A percentile compares a stretch with the other conserved stretches of the same genome.
Evolutionary conservation across 2,329 filamentous ascomycete genomes (phyloP).

Genomic region (Pseudogymnoascus sp.): DNA sequence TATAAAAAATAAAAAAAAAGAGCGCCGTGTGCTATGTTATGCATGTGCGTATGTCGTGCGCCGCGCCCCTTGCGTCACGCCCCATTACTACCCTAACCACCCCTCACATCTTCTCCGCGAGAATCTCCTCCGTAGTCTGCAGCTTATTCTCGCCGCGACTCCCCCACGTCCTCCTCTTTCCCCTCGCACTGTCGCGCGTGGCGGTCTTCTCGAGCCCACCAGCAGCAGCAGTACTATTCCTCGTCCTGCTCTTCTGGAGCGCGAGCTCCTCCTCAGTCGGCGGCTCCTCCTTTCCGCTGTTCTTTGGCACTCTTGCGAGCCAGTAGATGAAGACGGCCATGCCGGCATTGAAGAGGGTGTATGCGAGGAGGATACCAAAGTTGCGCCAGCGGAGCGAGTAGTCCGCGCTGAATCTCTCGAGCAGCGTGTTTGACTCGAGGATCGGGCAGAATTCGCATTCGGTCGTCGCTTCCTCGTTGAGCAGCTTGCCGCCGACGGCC

Average conservation of each 20-base stretch:
- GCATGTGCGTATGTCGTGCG: neutral
- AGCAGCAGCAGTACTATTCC: neutral
- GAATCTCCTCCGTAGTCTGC: neutral
- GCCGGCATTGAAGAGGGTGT: constrained; percentile 45
- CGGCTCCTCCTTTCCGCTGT: constrained; percentile 14
- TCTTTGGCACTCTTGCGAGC: constrained; percentile 39
- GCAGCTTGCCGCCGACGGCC: constrained; percentile 44
- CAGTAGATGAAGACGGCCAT: constrained; percentile 47
- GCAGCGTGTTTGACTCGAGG: constrained; percentile 42
- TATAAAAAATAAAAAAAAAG: neutral
- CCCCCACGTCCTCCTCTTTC: neutral
- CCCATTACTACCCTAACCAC: neutral
- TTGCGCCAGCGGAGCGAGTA: constrained; percentile 59
- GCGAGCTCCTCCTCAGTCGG: constrained; percentile 9
- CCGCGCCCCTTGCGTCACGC: neutral
- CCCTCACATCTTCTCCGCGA: neutral
- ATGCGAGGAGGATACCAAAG: constrained; percentile 53
- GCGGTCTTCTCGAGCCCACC: neutral
- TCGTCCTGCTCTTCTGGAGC: constrained; percentile 6
- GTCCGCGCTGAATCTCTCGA: constrained; percentile 39
- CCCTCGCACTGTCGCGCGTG: neutral
- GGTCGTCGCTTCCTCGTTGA: constrained; percentile 38
- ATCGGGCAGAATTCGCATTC: constrained; percentile 50
- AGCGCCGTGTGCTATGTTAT: constrained; percentile 8
- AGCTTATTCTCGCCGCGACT: neutral